These are phyloP conservation scores for Mycena amicta DNA, from an alignment of 768 basidiomycete species.

Conservation along the genomic window DNA sequence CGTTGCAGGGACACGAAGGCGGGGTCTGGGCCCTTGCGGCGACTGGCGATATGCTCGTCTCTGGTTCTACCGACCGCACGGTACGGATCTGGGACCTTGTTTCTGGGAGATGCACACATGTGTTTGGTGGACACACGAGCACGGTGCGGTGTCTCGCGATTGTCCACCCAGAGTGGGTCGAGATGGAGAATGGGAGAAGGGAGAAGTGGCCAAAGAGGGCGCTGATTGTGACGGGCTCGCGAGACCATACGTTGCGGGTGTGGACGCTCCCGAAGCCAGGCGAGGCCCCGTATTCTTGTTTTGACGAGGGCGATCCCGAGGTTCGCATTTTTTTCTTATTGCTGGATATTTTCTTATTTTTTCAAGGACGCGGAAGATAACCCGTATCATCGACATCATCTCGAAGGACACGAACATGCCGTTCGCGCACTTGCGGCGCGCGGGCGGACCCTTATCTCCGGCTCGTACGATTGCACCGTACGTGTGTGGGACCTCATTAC, in stretches of 20 bases:
- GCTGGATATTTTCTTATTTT: slow-evolving; percentile 30
- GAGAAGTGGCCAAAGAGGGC: slow-evolving; percentile 38
- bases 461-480: slow-evolving; percentile 94
- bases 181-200: slow-evolving; percentile 67
- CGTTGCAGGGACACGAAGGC: slow-evolving; percentile 89
- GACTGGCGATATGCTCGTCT: slow-evolving; percentile 85
- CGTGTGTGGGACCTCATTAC: slow-evolving; percentile 94
- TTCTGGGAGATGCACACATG: slow-evolving; percentile 82
- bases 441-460: slow-evolving; percentile 88
- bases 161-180: slow-evolving; percentile 88
- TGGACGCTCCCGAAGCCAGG: slow-evolving; percentile 22
- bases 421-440: slow-evolving; percentile 91
- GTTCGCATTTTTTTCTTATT: slow-evolving; percentile 1
- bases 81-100: slow-evolving; percentile 89
- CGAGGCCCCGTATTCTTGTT: slow-evolving; percentile 22
- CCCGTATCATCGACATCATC: slow-evolving; percentile 84
- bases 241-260: slow-evolving; percentile 48
- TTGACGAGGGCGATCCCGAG: slow-evolving; percentile 21
- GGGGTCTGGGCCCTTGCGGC: slow-evolving; percentile 97
- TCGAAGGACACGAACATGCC: slow-evolving; percentile 90
- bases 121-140: slow-evolving; percentile 94
- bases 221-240: slow-evolving; percentile 52
- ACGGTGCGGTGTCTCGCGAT: slow-evolving; percentile 96
- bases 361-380: slow-evolving; percentile 69
- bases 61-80: slow-evolving; percentile 91